Base-by-base conservation (phyloP, 73 alveolate genomes). In the Paramecium octaurelia region DNA sequence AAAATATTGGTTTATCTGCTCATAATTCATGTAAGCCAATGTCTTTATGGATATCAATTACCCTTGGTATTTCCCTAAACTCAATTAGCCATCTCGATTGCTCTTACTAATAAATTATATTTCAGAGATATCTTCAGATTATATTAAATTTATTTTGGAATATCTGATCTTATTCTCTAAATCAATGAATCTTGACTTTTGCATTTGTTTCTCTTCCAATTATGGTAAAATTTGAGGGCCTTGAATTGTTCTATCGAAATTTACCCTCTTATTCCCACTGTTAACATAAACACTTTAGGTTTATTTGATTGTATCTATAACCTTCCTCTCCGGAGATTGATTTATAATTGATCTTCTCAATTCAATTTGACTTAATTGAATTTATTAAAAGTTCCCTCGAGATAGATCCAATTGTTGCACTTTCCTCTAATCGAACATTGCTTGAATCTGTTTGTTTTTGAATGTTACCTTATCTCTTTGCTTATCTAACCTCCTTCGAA, bases 1-100 rank as follows among this genome's bases (percentile, higher is more conserved):
- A 42, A 80, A 80, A 23, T 44, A 80, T 42, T 42, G 44, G 6
- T 80, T 46, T 18, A 80, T 80, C 73, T 80, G 27, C 6, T 27
- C 91, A 14, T 44, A 20, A 10, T 42, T 44, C 42, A 80, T 21
- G 27, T 24, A 80, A 24, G 70, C 43, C 31, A 80, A 20, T 14
- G 91, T 24, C 20, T 80, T 80, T 29, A 80, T 80, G 5, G 24
- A 43, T 14, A 44, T 18, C 11, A 31, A 9, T 11, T 42, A 4
- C 3, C 57, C 73, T 31, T 44, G 10, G 44, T 80, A 46, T 80
- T 27, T 20, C 11, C 70, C 75, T 12, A 31, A 7, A 24, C 36
- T 38, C 9, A 80, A 24, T 80, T 80, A 34, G 0, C 91, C 91
- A 80, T 80, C 91, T 44, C 91, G 34, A 80, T 80, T 80, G 14